Evolutionary conservation across 2,329 filamentous ascomycete genomes (phyloP).

Genomic region (Alternaria panax): DNA sequence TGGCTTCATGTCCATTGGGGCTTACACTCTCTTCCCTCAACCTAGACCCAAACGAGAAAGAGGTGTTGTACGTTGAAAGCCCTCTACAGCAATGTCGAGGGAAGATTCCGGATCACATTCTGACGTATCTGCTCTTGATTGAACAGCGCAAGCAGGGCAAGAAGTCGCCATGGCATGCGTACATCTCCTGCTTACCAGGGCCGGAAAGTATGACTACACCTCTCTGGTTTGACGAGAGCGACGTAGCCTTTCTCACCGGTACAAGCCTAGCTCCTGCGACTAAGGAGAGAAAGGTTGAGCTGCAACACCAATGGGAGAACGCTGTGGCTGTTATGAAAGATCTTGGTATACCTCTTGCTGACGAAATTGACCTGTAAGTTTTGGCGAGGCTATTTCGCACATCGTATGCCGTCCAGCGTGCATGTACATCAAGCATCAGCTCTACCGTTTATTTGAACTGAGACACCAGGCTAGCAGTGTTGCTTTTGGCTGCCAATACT

Average conservation of each 20-base stretch:
- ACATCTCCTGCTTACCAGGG: conserved; percentile 46
- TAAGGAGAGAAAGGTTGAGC: conserved; percentile 26
- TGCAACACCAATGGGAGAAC: conserved; percentile 36
- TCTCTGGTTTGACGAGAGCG: conserved; percentile 47
- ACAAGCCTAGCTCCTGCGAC: conserved; percentile 45
- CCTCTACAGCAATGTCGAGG: conserved; percentile 34
- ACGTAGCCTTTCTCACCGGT: conserved; percentile 44
- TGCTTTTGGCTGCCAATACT: not conserved
- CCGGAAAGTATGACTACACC: conserved; percentile 46
- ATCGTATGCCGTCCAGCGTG: not conserved
- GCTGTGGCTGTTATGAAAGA: conserved; percentile 31
- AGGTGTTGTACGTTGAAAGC: conserved; percentile 36
- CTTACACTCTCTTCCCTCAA: conserved; percentile 49
- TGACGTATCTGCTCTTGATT: conserved; percentile 47
- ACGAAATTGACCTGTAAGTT: conserved; percentile 37
- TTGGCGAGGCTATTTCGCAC: not conserved
- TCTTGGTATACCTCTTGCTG: conserved; percentile 22
- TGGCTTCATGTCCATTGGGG: conserved; percentile 42
- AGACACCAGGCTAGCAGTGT: conserved; percentile 2
- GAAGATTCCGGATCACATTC: conserved; percentile 40
- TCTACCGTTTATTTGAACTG: not conserved
- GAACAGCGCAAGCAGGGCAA: conserved; percentile 40
- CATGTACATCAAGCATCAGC: not conserved
- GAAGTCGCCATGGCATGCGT: conserved; percentile 47
- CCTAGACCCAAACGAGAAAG: conserved; percentile 37